A percentile compares a stretch with the other conserved stretches of the same genome.
phyloP scores from a whole-genome alignment of 75 land plant species.

The Ceratopteris richardii region DNA sequence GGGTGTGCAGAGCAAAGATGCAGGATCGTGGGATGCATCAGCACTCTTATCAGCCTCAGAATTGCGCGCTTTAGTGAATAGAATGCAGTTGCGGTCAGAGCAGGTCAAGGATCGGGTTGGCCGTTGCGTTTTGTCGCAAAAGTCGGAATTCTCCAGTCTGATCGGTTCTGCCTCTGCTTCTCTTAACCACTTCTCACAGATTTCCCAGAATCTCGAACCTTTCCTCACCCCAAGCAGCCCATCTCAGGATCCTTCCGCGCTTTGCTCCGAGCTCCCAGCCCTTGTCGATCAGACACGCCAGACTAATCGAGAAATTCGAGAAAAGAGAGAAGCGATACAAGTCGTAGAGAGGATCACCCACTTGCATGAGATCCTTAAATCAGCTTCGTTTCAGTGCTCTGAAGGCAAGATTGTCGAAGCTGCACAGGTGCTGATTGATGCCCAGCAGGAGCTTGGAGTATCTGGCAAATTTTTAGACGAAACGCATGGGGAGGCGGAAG shows the following conservation, averaged over 20 bases:
- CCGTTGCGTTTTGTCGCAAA: constrained; percentile 37
- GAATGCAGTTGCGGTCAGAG: constrained; percentile 52
- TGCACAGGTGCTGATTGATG: constrained; percentile 29
- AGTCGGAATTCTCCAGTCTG: constrained; percentile 36
- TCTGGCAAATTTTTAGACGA: constrained; percentile 9
- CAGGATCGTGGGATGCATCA: constrained; percentile 19
- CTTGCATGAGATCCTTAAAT: constrained; percentile 22
- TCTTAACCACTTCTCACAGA: constrained; percentile 14
- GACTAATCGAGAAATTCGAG: constrained; percentile 29
- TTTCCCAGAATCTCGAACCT: constrained; percentile 17
- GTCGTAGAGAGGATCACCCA: constrained; percentile 31
- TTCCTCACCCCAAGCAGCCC: constrained; percentile 17
- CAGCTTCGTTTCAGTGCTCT: constrained; percentile 23
- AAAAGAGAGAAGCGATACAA: constrained; percentile 36
- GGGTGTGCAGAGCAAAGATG: background rate
- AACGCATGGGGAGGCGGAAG: constrained; percentile 4
- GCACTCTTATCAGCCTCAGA: constrained; percentile 79
- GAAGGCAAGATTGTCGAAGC: constrained; percentile 41
- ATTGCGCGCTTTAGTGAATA: constrained; percentile 70
- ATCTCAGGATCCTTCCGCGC: constrained; percentile 19
- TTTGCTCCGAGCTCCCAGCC: constrained; percentile 1
- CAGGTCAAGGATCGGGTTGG: constrained; percentile 59
- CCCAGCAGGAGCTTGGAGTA: constrained; percentile 23
- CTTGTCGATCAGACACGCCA: constrained; percentile 33
- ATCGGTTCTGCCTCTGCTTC: constrained; percentile 30